These are phyloP conservation scores for Xylaria sp. DNA, from an alignment of 2,329 filamentous ascomycete species.

Conservation along the genomic window DNA sequence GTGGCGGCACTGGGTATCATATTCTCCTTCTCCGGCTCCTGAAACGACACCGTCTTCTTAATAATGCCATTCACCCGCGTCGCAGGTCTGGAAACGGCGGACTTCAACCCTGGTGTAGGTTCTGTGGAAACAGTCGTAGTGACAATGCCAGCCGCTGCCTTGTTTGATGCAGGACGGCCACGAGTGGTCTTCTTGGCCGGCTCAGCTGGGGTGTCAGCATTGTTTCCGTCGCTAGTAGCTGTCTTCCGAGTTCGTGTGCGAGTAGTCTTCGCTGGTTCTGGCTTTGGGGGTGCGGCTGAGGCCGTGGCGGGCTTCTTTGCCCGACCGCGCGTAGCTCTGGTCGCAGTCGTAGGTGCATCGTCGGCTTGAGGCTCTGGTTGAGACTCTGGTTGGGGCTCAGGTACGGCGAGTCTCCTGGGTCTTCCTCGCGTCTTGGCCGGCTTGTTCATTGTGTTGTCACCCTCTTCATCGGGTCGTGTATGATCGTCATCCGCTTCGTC, in stretches of 20 bases:
- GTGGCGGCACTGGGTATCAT: constrained; percentile 44
- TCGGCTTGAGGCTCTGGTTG: constrained; percentile 37
- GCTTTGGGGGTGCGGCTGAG: constrained; percentile 30
- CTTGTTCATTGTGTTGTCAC: constrained; percentile 38
- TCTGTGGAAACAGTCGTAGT: constrained; percentile 37
- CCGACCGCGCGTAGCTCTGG: constrained; percentile 47
- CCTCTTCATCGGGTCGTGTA: constrained; percentile 31
- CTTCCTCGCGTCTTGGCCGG: constrained; percentile 48
- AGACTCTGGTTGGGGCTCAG: constrained; percentile 22
- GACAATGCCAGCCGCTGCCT: constrained; percentile 46
- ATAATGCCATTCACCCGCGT: constrained; percentile 23
- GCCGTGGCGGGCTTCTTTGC: constrained; percentile 44
- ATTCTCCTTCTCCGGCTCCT: constrained; percentile 68
- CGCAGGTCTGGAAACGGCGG: constrained; percentile 42
- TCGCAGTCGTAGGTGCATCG: constrained; percentile 25
- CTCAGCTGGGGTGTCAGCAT: constrained; percentile 31
- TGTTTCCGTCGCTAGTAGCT: constrained; percentile 26
- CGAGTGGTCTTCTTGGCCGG: constrained; percentile 44
- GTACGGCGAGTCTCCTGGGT: constrained; percentile 46
- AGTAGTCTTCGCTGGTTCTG: constrained; percentile 34
- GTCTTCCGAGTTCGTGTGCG: constrained; percentile 38
- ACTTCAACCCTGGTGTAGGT: constrained; percentile 43
- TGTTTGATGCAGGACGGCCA: constrained; percentile 39
- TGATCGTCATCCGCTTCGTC: constrained; percentile 56
- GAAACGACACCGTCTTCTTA: constrained; percentile 66